Percentiles rank a stretch among this genome's conserved stretches.
Conservation (phyloP, 371 early-diverging fungal genomes). For the Mucor saturninus region DNA sequence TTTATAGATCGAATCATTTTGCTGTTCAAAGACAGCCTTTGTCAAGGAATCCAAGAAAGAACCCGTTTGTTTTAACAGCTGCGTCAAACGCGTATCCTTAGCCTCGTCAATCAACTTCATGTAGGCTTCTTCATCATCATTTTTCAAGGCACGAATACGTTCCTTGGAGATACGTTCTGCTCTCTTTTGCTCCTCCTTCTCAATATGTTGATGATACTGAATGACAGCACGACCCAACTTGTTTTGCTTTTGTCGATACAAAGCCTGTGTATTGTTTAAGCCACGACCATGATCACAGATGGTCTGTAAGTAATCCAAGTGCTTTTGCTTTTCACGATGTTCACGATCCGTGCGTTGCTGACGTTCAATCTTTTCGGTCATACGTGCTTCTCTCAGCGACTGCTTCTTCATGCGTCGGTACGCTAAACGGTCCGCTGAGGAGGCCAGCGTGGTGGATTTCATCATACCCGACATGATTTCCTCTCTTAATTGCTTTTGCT, state of each 20-base stretch:
- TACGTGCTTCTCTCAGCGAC: constrained; percentile 85
- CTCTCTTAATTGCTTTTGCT: constrained; percentile 82
- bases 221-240: constrained; percentile 76
- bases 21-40: constrained; percentile 73
- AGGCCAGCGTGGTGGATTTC: constrained; percentile 74
- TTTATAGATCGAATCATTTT: constrained; percentile 62
- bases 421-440: constrained; percentile 77
- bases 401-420: constrained; percentile 91
- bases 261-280: constrained; percentile 67
- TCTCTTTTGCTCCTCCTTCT: constrained; percentile 91
- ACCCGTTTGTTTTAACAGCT: constrained; percentile 89
- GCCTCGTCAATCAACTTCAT: constrained; percentile 92
- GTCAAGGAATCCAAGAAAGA: constrained; percentile 82
- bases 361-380: constrained; percentile 90
- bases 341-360: constrained; percentile 90
- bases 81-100: constrained; percentile 96
- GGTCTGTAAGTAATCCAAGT: constrained; percentile 75
- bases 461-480: constrained; percentile 75
- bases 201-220: constrained; percentile 80
- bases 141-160: constrained; percentile 93
- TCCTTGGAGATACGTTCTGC: constrained; percentile 84
- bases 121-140: constrained; percentile 96
- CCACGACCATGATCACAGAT: constrained; percentile 83
- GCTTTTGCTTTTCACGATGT: constrained; percentile 83
- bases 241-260: constrained; percentile 62